A percentile compares a stretch with the other conserved stretches of the same genome.
Evolutionary conservation across 192 early-diverging fungal genomes (phyloP).

Genomic region (Anaeromyces robustus): DNA sequence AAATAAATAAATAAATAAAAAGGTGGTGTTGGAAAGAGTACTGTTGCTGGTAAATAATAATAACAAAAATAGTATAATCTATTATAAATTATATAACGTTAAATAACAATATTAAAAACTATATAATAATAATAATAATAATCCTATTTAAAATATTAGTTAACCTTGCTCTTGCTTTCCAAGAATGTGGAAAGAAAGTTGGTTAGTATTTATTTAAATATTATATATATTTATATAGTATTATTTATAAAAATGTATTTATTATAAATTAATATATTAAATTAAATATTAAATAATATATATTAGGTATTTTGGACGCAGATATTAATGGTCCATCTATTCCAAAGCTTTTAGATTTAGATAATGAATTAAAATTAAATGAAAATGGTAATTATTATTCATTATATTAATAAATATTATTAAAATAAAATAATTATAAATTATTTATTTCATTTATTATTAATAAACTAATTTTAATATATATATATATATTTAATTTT

Average conservation of each 20-base stretch:
- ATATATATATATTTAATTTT: not conserved
- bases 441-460: no score
- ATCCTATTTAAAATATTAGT: not conserved
- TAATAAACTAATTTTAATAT: no score
- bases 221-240: not conserved
- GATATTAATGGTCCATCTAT: slow-evolving; percentile 90
- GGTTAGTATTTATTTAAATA: not conserved
- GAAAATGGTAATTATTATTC: slow-evolving; percentile 21
- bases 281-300: no score
- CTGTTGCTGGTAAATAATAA: slow-evolving; percentile 42
- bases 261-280: no score
- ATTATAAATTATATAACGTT: no score
- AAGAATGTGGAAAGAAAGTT: not conserved
- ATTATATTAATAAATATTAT: no score
- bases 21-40: slow-evolving; percentile 85
- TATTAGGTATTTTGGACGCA: slow-evolving; percentile 62
- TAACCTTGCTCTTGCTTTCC: not conserved
- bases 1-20: slow-evolving; percentile 47
- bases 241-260: no score
- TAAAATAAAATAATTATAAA: no score
- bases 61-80: no score
- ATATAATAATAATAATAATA: not conserved
- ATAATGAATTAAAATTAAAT: slow-evolving; percentile 48
- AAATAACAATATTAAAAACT: no score
- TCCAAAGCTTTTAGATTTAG: slow-evolving; percentile 67